These are phyloP conservation scores for Zygosaccharomyces pseudobailii DNA, from an alignment of 1,139 yeast species.

Conservation along the genomic window DNA sequence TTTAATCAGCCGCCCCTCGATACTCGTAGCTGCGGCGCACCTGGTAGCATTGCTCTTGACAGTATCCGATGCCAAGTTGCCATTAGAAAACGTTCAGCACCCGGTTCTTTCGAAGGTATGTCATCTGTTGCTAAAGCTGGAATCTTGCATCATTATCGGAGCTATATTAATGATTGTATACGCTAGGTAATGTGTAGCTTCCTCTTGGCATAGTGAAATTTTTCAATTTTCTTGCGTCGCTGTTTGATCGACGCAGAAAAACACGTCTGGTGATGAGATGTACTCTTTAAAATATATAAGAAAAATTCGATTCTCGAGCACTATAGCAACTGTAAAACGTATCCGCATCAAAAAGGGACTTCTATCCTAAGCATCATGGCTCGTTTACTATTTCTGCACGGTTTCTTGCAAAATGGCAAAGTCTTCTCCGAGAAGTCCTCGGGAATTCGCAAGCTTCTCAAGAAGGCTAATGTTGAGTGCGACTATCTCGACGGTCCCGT, in stretches of 20 bases:
- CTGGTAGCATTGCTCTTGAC: not conserved
- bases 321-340: not conserved
- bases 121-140: not conserved
- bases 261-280: not conserved
- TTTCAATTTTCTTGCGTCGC: not conserved
- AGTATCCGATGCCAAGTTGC: not conserved
- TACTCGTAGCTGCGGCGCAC: not conserved
- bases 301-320: not conserved
- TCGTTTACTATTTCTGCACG: constrained; percentile 48
- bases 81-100: not conserved
- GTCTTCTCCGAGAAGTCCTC: constrained; percentile 75
- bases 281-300: not conserved
- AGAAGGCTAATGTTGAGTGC: constrained; percentile 62
- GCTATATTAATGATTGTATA: not conserved
- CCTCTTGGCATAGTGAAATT: not conserved
- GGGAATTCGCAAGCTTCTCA: constrained; percentile 66
- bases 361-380: not conserved
- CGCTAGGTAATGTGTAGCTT: not conserved
- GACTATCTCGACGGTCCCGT: constrained; percentile 78
- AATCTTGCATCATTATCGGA: not conserved
- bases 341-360: not conserved
- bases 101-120: not conserved
- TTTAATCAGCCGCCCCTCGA: not conserved
- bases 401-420: constrained; percentile 65
- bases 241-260: not conserved